phyloP scores from a whole-genome alignment of 2,329 filamentous ascomycete species.

The Ophiostoma australiae region DNA sequence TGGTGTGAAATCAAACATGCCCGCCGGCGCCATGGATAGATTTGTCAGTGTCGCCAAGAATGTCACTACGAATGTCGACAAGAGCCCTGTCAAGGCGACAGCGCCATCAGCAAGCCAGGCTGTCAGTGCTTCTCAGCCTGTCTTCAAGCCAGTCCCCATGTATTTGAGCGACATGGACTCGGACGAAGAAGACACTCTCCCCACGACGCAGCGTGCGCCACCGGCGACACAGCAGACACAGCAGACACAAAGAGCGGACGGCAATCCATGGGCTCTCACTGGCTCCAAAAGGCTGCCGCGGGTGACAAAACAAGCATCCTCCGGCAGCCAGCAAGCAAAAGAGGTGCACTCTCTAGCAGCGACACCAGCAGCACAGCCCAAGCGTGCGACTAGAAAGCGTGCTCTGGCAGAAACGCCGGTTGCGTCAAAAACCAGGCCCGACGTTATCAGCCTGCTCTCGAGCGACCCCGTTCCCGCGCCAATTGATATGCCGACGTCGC shows the following conservation, averaged over 20 bases:
- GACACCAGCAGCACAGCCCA: background rate
- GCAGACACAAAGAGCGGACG: background rate
- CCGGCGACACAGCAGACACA: background rate
- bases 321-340: background rate
- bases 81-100: background rate
- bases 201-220: background rate
- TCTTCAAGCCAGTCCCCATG: background rate
- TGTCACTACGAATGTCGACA: background rate
- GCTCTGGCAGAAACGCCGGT: slow-evolving; percentile 3
- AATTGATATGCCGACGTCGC: slow-evolving; percentile 2
- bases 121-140: background rate
- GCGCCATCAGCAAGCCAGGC: background rate
- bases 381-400: background rate
- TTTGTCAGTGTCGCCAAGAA: slow-evolving; percentile 38
- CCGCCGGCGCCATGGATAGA: slow-evolving; percentile 36
- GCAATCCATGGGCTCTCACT: slow-evolving; percentile 22
- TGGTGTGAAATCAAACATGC: slow-evolving; percentile 25
- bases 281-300: slow-evolving; percentile 19
- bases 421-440: background rate
- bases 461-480: slow-evolving; percentile 15
- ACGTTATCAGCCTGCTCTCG: slow-evolving; percentile 18
- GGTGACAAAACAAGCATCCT: slow-evolving; percentile 6
- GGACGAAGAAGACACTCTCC: slow-evolving; percentile 8
- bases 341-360: background rate
- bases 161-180: background rate